A percentile compares a stretch with the other conserved stretches of the same genome.
phyloP scores from a whole-genome alignment of 495 filamentous ascomycete genomes.

The Wilcoxina mikolae region DNA sequence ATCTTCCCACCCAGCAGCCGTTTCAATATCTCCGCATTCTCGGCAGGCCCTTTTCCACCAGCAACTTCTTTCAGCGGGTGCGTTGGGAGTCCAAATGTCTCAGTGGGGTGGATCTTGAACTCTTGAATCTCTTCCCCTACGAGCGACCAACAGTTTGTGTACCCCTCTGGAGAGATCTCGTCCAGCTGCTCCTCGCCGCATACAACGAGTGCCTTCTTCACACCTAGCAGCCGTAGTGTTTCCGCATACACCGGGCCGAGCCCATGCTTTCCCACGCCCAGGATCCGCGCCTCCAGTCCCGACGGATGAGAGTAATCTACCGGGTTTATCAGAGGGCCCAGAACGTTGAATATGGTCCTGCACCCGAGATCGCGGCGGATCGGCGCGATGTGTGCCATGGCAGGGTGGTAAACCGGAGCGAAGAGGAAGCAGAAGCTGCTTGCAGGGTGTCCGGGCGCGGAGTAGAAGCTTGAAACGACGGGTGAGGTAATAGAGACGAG shows the following conservation, averaged over 20 bases:
- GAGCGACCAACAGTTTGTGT: constrained; percentile 77
- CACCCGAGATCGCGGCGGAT: constrained; percentile 74
- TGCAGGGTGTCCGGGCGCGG: not conserved
- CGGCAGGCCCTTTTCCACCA: constrained; percentile 66
- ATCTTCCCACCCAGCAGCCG: constrained; percentile 56
- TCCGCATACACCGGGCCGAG: constrained; percentile 79
- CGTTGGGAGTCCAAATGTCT: constrained; percentile 61
- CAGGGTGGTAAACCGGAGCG: constrained; percentile 89
- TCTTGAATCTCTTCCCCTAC: constrained; percentile 19
- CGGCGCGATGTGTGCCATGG: constrained; percentile 70
- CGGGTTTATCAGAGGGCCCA: constrained; percentile 85
- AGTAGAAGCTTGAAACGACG: constrained; percentile 49
- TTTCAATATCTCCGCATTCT: constrained; percentile 75
- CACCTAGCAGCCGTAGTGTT: constrained; percentile 60
- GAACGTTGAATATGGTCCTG: constrained; percentile 90
- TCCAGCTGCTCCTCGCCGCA: constrained; percentile 92
- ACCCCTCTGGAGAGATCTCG: constrained; percentile 78
- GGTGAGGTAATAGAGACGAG: constrained; percentile 55
- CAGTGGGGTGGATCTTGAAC: constrained; percentile 45
- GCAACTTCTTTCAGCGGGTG: constrained; percentile 63
- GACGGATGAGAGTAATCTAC: constrained; percentile 42
- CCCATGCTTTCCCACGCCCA: constrained; percentile 76
- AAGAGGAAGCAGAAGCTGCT: constrained; percentile 91
- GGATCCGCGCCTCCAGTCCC: constrained; percentile 69
- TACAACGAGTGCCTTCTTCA: constrained; percentile 72